A percentile compares a stretch with the other conserved stretches of the same genome.
phyloP scores from a whole-genome alignment of 352 stramenopile species.

The Phytophthora ramorum region DNA sequence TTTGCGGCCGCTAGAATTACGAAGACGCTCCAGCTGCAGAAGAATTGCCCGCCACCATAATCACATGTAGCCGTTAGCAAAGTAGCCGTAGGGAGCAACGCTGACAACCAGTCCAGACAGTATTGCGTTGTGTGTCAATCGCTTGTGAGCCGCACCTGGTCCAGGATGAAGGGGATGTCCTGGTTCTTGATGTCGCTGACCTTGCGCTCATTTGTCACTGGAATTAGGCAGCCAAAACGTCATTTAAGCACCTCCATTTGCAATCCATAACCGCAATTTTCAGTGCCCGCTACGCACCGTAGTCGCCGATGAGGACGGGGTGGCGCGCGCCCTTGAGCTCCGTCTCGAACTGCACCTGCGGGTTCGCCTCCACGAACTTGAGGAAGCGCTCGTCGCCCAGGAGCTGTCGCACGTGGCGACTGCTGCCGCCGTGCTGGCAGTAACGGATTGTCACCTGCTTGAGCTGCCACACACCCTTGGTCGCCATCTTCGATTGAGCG shows the following conservation, averaged over 20 bases:
- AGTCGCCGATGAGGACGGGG: slow-evolving; percentile 85
- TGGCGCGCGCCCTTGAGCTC: slow-evolving; percentile 86
- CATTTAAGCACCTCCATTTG: neutral
- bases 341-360: slow-evolving; percentile 85
- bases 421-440: slow-evolving; percentile 83
- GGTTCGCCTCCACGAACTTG: slow-evolving; percentile 88
- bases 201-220: slow-evolving; percentile 85
- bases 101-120: neutral
- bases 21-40: slow-evolving; percentile 76
- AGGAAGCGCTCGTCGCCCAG: slow-evolving; percentile 81
- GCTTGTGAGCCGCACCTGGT: slow-evolving; percentile 53
- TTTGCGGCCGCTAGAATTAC: slow-evolving; percentile 89
- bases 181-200: slow-evolving; percentile 91
- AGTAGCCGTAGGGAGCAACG: slow-evolving; percentile 1
- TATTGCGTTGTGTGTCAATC: slow-evolving; percentile 3
- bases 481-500: slow-evolving; percentile 56
- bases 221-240: neutral
- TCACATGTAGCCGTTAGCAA: neutral
- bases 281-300: slow-evolving; percentile 51
- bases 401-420: slow-evolving; percentile 77
- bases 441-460: slow-evolving; percentile 85
- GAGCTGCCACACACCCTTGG: slow-evolving; percentile 79
- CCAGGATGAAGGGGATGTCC: slow-evolving; percentile 83
- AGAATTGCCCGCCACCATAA: neutral
- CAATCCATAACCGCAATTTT: neutral